These are phyloP conservation scores for Berberis vulgaris DNA, from an alignment of 164 flowering plant species.

Conservation along the genomic window DNA sequence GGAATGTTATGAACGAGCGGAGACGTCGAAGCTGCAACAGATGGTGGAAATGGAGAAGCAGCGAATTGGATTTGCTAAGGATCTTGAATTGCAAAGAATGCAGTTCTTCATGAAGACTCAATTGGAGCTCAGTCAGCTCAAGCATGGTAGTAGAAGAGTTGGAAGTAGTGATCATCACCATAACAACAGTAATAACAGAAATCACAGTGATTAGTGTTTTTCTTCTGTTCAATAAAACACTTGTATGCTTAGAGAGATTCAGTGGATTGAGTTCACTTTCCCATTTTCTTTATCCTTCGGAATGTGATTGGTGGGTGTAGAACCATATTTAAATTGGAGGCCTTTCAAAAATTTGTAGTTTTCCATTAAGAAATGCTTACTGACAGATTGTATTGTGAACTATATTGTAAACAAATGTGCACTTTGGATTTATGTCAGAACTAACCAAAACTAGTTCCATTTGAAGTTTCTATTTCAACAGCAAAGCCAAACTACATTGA, in stretches of 20 bases:
- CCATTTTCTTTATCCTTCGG: background rate
- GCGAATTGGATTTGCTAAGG: constrained; percentile 78
- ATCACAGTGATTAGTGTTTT: constrained; percentile 25
- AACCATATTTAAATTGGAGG: background rate
- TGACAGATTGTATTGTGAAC: background rate
- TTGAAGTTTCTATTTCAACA: no score
- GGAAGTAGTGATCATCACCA: constrained; percentile 11
- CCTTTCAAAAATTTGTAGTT: background rate
- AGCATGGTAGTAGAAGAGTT: constrained; percentile 23
- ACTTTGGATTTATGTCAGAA: no score
- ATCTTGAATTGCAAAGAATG: constrained; percentile 87
- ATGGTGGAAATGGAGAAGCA: constrained; percentile 88
- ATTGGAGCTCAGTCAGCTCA: constrained; percentile 70
- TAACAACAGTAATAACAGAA: constrained; percentile 25
- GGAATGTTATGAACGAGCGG: constrained; percentile 74
- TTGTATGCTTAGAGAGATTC: constrained; percentile 5
- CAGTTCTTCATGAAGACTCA: constrained; percentile 80
- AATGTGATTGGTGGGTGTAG: background rate
- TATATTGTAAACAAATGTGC: no score
- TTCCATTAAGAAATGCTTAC: background rate
- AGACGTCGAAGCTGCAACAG: constrained; percentile 65
- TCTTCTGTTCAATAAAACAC: background rate
- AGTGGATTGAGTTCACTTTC: background rate
- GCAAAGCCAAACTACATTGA: no score
- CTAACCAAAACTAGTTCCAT: no score